These are phyloP conservation scores for Coriolopsis trogii DNA, from an alignment of 1,284 basidiomycete genomes.

Conservation along the genomic window DNA sequence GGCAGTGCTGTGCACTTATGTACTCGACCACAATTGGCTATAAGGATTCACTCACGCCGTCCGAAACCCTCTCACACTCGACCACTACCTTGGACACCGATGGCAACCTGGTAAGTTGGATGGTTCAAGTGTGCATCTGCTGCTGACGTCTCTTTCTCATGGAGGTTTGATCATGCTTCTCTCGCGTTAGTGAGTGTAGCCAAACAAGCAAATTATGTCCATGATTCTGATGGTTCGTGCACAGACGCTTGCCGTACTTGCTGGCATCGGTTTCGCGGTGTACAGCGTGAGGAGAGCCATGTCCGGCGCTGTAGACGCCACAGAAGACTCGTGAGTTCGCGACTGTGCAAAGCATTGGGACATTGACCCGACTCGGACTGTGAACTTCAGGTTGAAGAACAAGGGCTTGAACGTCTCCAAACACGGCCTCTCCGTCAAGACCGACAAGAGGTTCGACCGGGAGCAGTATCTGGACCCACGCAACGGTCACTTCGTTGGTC, in stretches of 20 bases:
- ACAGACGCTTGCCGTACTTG: slow-evolving; percentile 24
- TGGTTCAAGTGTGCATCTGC: background rate
- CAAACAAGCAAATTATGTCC: background rate
- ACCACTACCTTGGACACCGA: background rate
- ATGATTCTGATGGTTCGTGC: background rate
- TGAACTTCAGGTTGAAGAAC: slow-evolving; percentile 50
- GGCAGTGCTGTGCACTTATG: too few species aligned
- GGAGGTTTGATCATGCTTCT: slow-evolving; percentile 15
- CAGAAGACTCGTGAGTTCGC: slow-evolving; percentile 27
- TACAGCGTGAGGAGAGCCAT: slow-evolving; percentile 9
- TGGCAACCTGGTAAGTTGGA: background rate
- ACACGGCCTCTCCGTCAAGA: slow-evolving; percentile 65
- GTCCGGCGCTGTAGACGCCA: slow-evolving; percentile 19
- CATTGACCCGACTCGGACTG: background rate
- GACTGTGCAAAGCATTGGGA: background rate
- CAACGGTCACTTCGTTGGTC: slow-evolving; percentile 50
- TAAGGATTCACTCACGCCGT: too few species aligned
- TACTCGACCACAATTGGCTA: too few species aligned
- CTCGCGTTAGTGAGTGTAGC: slow-evolving; percentile 11
- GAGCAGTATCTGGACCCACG: slow-evolving; percentile 70
- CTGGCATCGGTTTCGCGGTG: slow-evolving; percentile 15
- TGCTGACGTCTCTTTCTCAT: background rate
- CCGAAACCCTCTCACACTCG: too few species aligned
- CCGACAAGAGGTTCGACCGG: slow-evolving; percentile 54
- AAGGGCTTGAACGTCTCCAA: slow-evolving; percentile 57